Evolutionary conservation across 768 basidiomycete genomes (phyloP), one percentile per base, ranked within the genome.

Genomic region (Hygrophoropsis aurantiaca): DNA sequence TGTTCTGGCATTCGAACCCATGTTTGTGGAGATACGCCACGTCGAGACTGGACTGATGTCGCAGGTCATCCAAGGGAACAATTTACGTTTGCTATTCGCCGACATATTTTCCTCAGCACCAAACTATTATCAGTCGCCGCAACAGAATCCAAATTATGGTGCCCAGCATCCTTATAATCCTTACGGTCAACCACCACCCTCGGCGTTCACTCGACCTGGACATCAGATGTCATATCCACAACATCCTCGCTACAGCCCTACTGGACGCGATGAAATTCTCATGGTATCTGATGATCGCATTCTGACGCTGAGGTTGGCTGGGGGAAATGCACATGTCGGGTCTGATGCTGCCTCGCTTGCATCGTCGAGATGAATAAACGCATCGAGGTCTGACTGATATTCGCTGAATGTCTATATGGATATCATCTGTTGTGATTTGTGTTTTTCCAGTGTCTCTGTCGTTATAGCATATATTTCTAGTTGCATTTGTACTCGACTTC

Each of bases 1-100:
- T 65, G 91, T 98, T 21, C 74, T 99, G 41, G 97, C 95, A 0
- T 94, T 99, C 61, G 97, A 98, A 62, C 87, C 94, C 5, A 87
- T 87, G 1, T 99, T 99, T 62, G 87, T 98, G 58, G 97, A 99
- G 68, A 87, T 99, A 40, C 85, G 94, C 24, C 90, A 98, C 61
- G 92, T 99, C 46, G 92, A 95, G 60, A 93, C 87, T 2, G 94
- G 97, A 10, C 71, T 81, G 30, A 79, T 98, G 65, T 85, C 90
- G 20, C 97, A 99, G 72, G 90, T 99, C 57, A 97, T 97, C 43
- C 90, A 94, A 61, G 91, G 94, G 50, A 85, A 85, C 57, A 92
- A 94, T 62, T 75, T 98, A 27, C 85, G 90, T 11, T 78, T 93
- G 42, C 73, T 99, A 36, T 98, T 97, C 61, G 89, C 94, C 40